These are phyloP conservation scores for Cordyceps militaris DNA, from an alignment of 2,329 filamentous ascomycete species.

Conservation along the genomic window DNA sequence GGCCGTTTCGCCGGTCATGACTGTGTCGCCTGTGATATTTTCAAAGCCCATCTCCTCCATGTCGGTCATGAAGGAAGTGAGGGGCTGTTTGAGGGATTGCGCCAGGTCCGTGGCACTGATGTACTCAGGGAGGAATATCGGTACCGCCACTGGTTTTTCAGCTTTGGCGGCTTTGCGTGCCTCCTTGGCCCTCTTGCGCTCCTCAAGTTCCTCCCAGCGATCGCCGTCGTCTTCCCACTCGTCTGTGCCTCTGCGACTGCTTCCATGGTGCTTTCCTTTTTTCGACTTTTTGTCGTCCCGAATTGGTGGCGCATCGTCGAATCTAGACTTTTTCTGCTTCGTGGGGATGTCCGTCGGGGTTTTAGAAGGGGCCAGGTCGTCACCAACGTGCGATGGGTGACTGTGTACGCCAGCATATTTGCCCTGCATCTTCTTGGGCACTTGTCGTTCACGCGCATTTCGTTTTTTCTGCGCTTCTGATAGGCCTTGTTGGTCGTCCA, in stretches of 20 bases:
- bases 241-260: slow-evolving; percentile 13
- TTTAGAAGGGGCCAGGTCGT: neutral
- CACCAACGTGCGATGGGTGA: slow-evolving; percentile 10
- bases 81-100: slow-evolving; percentile 62
- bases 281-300: slow-evolving; percentile 8
- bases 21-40: slow-evolving; percentile 70
- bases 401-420: slow-evolving; percentile 5
- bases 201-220: slow-evolving; percentile 32
- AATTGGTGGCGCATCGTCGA: neutral
- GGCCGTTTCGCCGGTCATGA: slow-evolving; percentile 86
- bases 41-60: slow-evolving; percentile 86
- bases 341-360: neutral
- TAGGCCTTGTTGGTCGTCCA: neutral
- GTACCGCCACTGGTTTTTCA: slow-evolving; percentile 38
- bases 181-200: slow-evolving; percentile 36
- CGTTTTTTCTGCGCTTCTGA: neutral
- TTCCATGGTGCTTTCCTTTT: slow-evolving; percentile 3
- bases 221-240: slow-evolving; percentile 33
- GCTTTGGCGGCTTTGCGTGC: slow-evolving; percentile 33
- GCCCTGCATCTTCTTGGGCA: slow-evolving; percentile 9
- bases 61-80: slow-evolving; percentile 64
- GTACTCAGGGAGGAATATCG: slow-evolving; percentile 78
- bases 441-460: neutral
- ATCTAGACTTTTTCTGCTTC: neutral
- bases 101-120: slow-evolving; percentile 84